A percentile compares a stretch with the other conserved stretches of the same genome.
Evolutionary conservation across 768 basidiomycete genomes (phyloP).

Genomic region (Imleria badia): DNA sequence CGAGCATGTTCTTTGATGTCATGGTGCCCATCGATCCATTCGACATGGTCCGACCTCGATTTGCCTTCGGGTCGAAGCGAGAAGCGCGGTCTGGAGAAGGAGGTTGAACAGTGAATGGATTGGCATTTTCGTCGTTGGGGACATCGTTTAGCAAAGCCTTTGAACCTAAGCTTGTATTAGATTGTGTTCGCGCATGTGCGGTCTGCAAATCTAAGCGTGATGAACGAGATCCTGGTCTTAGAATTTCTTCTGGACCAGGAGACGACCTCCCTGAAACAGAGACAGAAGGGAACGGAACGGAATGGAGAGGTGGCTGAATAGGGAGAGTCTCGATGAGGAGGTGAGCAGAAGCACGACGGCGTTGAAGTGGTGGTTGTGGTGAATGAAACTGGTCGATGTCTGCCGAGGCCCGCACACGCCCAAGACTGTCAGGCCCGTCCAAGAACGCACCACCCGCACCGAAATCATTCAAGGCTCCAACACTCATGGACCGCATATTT

Average conservation of each 20-base stretch:
- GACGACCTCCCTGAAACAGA: slow-evolving; percentile 50
- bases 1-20: slow-evolving; percentile 33
- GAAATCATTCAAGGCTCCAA: slow-evolving; percentile 59
- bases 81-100: slow-evolving; percentile 41
- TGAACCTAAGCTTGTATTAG: slow-evolving; percentile 52
- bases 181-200: slow-evolving; percentile 46
- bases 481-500: slow-evolving; percentile 61
- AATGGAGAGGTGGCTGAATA: slow-evolving; percentile 40
- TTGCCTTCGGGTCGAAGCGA: slow-evolving; percentile 44
- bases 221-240: slow-evolving; percentile 35
- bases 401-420: slow-evolving; percentile 60
- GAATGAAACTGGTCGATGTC: slow-evolving; percentile 51
- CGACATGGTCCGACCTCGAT: slow-evolving; percentile 40
- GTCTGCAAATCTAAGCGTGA: slow-evolving; percentile 34
- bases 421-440: slow-evolving; percentile 34
- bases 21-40: slow-evolving; percentile 47
- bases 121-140: slow-evolving; percentile 33
- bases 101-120: slow-evolving; percentile 36
- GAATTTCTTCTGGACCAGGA: slow-evolving; percentile 40
- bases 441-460: slow-evolving; percentile 48
- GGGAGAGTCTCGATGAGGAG: slow-evolving; percentile 44
- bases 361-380: slow-evolving; percentile 40
- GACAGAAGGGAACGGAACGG: slow-evolving; percentile 65
- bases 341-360: slow-evolving; percentile 53
- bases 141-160: slow-evolving; percentile 41